A percentile compares a stretch with the other conserved stretches of the same genome.
Evolutionary conservation across 305 asterid genomes (phyloP).

Genomic region (Fraxinus paxiana): DNA sequence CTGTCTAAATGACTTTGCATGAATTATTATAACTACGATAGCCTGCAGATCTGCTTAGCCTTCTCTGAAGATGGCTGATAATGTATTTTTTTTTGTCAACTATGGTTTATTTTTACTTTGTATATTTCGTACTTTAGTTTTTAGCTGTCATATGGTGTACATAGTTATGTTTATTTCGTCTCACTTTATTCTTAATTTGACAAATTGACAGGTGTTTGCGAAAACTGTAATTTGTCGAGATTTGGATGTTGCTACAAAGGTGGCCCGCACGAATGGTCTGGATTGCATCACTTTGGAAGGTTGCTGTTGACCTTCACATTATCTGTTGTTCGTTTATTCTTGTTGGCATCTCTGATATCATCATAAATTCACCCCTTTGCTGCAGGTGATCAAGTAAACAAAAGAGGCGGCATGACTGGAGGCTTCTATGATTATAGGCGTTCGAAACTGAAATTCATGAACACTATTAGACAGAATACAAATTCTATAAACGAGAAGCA

Average conservation of each 20-base stretch:
- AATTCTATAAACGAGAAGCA: conserved; percentile 52
- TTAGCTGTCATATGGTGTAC: conserved; percentile 17
- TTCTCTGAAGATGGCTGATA: background rate
- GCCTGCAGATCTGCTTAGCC: background rate
- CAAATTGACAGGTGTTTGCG: conserved; percentile 63
- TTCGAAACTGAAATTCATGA: conserved; percentile 79
- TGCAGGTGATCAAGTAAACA: conserved; percentile 98
- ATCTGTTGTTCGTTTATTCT: conserved; percentile 24
- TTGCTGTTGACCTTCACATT: conserved; percentile 28
- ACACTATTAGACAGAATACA: conserved; percentile 58
- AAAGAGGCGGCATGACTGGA: conserved; percentile 99
- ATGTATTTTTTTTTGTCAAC: background rate
- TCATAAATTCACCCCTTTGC: conserved; percentile 22
- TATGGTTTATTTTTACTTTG: background rate
- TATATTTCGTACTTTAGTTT: conserved; percentile 14
- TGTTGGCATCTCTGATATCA: conserved; percentile 21
- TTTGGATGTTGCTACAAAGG: conserved; percentile 91
- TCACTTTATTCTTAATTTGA: conserved; percentile 19
- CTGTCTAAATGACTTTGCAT: background rate
- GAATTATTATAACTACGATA: background rate
- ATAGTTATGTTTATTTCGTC: conserved; percentile 12
- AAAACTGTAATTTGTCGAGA: conserved; percentile 93
- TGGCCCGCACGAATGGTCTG: conserved; percentile 80
- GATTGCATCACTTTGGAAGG: conserved; percentile 99
- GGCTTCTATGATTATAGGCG: conserved; percentile 93